Conservation (phyloP, 768 basidiomycete species). For the Inosperma sp. region DNA sequence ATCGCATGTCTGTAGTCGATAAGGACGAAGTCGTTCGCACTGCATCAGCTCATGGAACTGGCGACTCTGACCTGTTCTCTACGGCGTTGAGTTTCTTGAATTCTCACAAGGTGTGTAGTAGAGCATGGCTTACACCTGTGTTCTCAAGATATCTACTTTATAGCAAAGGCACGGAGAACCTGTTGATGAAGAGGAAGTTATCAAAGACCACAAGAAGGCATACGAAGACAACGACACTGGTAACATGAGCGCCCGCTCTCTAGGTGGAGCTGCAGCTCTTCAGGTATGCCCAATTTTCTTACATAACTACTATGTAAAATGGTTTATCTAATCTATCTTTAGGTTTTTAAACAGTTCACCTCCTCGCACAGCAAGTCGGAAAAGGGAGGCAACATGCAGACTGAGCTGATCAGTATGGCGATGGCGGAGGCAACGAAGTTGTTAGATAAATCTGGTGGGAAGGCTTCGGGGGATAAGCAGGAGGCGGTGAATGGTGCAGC, state of each 20-base stretch:
- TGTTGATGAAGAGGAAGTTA: slow-evolving; percentile 62
- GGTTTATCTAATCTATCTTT: neutral
- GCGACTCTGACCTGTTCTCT: slow-evolving; percentile 53
- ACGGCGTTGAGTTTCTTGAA: slow-evolving; percentile 49
- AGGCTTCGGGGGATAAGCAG: slow-evolving; percentile 67
- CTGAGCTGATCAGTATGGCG: slow-evolving; percentile 76
- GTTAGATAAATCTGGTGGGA: slow-evolving; percentile 65
- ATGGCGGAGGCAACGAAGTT: slow-evolving; percentile 79
- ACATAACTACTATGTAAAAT: neutral
- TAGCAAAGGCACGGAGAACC: slow-evolving; percentile 54
- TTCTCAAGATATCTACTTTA: neutral
- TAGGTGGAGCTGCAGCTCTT: slow-evolving; percentile 77
- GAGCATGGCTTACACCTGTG: neutral
- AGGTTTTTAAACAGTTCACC: slow-evolving; percentile 69
- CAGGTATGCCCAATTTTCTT: slow-evolving; percentile 40
- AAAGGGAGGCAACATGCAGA: slow-evolving; percentile 39
- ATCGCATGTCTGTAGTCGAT: slow-evolving; percentile 46
- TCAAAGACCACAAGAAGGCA: slow-evolving; percentile 55
- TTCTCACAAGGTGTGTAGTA: slow-evolving; percentile 42
- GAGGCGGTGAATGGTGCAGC: slow-evolving; percentile 83
- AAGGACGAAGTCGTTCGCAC: slow-evolving; percentile 54
- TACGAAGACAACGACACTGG: slow-evolving; percentile 51
- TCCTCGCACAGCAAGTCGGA: slow-evolving; percentile 29
- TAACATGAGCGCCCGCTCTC: slow-evolving; percentile 51
- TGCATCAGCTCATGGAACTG: slow-evolving; percentile 54